Base-by-base conservation (phyloP, 169 alveolate genomes). In the Cryptosporidium parvum region DNA sequence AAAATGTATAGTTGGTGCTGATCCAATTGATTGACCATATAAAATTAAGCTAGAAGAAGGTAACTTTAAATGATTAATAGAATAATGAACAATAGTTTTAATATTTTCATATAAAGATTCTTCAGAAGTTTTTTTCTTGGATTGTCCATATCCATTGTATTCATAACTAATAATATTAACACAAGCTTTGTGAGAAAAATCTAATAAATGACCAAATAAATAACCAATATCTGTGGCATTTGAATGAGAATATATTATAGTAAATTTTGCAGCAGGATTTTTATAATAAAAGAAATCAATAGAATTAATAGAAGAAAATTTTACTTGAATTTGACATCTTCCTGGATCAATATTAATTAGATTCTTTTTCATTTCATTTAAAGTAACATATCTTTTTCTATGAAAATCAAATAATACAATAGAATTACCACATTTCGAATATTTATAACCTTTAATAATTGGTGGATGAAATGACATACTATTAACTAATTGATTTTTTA, bases 211-310 rank as follows among this genome's bases (percentile, higher is more conserved):
- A 69, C 89, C 91, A 16, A 84, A 65, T 92, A 93, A 85, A 42
- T 84, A 61, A 3, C 96, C 96, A 23, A 93, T 70, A 56, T 93
- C 96, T 26, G 95, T 86, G 48, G 94, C 92, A 75, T 93, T 93
- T 42, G 94, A 93, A 86, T 93, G 96, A 45, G 94, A 85, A 70
- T 73, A 93, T n/a, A 93, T 91, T 14, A 93, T 72, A 35, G 93
- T 92, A 21, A 69, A 72, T 18, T 91, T 84, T 29, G 92, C 61
- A 18, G 80, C 70, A 26, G 69, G 75, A 42, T 92, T 70, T 7
- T 10, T 80, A 42, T 44, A 80, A 68, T 80, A 45, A 5, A 80
- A 62, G 33, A 59, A 4, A 16, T 80, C 73, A 42, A 48, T 44
- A 7, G 75, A 80, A 31, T 29, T 18, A 12, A 80, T 7, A 2